Percentiles rank a stretch among this genome's conserved stretches.
Evolutionary conservation across 345 rosid genomes (phyloP).

Genomic region (Salix dunnii): DNA sequence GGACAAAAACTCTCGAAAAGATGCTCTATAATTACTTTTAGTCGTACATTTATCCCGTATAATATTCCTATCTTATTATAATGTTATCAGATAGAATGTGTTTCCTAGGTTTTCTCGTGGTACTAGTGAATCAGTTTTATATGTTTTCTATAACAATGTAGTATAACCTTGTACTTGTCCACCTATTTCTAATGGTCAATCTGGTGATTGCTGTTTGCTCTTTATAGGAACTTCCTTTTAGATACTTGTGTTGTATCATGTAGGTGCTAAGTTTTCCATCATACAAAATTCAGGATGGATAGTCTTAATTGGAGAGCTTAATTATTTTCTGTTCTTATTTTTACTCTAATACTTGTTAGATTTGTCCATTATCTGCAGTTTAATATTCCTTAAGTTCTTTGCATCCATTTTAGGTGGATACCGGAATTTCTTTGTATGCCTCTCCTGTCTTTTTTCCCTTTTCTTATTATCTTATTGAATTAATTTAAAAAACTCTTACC

Average conservation of each 20-base stretch:
- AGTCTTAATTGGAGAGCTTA: no score
- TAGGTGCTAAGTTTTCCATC: no score
- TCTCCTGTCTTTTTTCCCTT: no score
- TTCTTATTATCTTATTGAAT: no score
- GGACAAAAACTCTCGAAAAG: background rate
- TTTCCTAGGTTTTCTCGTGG: background rate
- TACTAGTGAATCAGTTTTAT: background rate
- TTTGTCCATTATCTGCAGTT: no score
- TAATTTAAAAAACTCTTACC: no score
- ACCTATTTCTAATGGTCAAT: background rate
- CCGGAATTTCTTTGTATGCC: no score
- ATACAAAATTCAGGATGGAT: no score
- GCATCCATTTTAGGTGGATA: no score
- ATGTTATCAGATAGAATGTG: background rate
- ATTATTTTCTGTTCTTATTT: no score
- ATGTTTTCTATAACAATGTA: background rate
- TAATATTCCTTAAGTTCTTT: no score
- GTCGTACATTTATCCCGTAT: background rate
- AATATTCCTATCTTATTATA: background rate
- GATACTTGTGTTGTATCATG: constrained; percentile 8
- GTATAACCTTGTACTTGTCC: background rate
- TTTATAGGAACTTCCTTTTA: background rate
- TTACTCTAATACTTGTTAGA: no score
- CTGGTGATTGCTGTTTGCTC: constrained; percentile 5
- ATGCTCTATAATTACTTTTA: background rate